Percentiles rank a stretch among this genome's conserved stretches.
Evolutionary conservation across 2,329 filamentous ascomycete genomes (phyloP).

Genomic region (Lasiodiplodia citricola): DNA sequence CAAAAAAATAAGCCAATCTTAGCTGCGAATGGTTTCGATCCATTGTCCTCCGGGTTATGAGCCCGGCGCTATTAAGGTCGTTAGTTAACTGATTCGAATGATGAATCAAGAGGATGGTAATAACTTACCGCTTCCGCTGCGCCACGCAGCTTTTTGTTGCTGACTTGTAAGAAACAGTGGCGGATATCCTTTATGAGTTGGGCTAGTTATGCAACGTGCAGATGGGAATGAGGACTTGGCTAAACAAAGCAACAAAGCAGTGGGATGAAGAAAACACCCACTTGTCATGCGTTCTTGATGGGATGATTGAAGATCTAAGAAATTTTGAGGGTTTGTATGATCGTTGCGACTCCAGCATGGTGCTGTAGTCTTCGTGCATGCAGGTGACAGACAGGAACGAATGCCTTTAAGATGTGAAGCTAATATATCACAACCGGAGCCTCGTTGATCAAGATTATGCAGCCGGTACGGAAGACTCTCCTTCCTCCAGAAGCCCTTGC

Average conservation of each 20-base stretch:
- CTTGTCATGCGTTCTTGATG: neutral
- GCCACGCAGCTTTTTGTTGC: slow-evolving; percentile 35
- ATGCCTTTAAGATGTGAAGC: neutral
- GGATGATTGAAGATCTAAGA: neutral
- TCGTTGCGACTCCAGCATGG: neutral
- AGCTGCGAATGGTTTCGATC: slow-evolving; percentile 40
- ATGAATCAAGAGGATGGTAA: neutral
- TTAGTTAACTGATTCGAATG: neutral
- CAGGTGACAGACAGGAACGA: neutral
- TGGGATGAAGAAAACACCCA: neutral
- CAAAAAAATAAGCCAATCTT: slow-evolving; percentile 29
- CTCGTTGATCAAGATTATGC: neutral
- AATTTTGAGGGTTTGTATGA: neutral
- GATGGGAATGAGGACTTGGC: neutral
- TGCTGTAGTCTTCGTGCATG: neutral
- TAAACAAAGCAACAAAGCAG: neutral
- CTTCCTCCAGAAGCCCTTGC: neutral
- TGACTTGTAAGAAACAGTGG: neutral
- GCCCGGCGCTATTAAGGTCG: slow-evolving; percentile 32
- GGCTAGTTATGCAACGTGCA: neutral
- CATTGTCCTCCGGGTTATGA: slow-evolving; percentile 41
- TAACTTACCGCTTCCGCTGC: slow-evolving; percentile 36
- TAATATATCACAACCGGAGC: neutral
- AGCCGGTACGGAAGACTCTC: neutral
- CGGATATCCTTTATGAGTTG: neutral